Conservation (phyloP, 164 flowering plant genomes). For the Paratinospora sagittata region DNA sequence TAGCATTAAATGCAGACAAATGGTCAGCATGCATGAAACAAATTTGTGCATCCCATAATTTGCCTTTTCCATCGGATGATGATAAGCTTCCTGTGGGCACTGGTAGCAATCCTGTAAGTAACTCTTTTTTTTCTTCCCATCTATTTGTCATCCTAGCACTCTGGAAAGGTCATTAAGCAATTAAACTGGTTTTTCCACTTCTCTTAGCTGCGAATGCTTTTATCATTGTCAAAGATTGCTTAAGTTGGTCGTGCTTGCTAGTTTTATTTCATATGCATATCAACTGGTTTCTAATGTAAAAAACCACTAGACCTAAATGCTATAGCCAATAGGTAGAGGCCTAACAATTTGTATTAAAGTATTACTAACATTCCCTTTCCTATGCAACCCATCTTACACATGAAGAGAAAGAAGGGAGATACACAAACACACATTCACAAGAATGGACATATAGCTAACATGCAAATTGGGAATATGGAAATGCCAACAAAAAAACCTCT, state of each 20-base stretch:
- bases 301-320: too few relatives aligned
- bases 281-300: too few relatives aligned
- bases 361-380: too few relatives aligned
- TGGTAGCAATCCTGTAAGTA: conserved; percentile 97
- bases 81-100: conserved; percentile 91
- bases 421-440: too few relatives aligned
- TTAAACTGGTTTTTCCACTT: neutral
- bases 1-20: conserved; percentile 65
- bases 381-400: too few relatives aligned
- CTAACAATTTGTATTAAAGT: too few relatives aligned
- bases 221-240: neutral
- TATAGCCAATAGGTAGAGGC: too few relatives aligned
- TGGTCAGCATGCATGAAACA: conserved; percentile 53
- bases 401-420: too few relatives aligned
- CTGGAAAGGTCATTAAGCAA: neutral
- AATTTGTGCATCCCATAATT: conserved; percentile 57
- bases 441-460: too few relatives aligned
- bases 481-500: too few relatives aligned
- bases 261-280: too few relatives aligned
- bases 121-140: conserved; percentile 3
- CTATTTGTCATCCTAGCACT: neutral
- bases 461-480: too few relatives aligned
- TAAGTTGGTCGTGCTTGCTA: neutral
- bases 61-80: conserved; percentile 57
- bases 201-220: neutral